Percentiles rank a stretch among this genome's conserved stretches.
Evolutionary conservation across 768 basidiomycete genomes (phyloP).

Genomic region (Calocybe gangraenosa): DNA sequence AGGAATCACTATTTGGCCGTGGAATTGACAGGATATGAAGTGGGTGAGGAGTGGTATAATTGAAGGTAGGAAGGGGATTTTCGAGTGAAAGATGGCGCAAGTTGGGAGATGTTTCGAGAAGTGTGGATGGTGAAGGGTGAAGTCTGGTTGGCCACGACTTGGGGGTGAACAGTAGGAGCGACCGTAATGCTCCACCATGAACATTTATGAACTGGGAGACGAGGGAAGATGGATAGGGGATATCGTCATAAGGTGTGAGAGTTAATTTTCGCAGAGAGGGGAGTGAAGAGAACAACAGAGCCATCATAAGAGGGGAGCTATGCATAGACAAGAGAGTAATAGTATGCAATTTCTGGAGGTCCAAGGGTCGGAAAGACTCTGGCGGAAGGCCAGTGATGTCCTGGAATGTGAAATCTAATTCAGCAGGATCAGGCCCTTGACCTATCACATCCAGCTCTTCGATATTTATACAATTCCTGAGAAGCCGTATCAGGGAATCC

Average conservation of each 20-base stretch:
- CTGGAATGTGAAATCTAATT: slow-evolving; percentile 33
- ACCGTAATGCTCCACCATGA: slow-evolving; percentile 56
- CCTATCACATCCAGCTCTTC: slow-evolving; percentile 64
- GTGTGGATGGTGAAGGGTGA: slow-evolving; percentile 46
- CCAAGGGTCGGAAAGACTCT: slow-evolving; percentile 38
- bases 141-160: slow-evolving; percentile 64
- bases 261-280: slow-evolving; percentile 61
- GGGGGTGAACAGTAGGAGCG: slow-evolving; percentile 64
- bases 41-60: slow-evolving; percentile 29
- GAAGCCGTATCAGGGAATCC: slow-evolving; percentile 55
- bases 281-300: slow-evolving; percentile 55
- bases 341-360: slow-evolving; percentile 54
- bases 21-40: slow-evolving; percentile 72
- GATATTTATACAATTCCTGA: slow-evolving; percentile 52
- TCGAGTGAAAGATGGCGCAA: slow-evolving; percentile 73
- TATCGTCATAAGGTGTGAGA: slow-evolving; percentile 71
- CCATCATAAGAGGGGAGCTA: slow-evolving; percentile 56
- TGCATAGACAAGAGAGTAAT: slow-evolving; percentile 65
- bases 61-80: slow-evolving; percentile 54
- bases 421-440: slow-evolving; percentile 49
- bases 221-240: slow-evolving; percentile 54
- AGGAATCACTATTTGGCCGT: slow-evolving; percentile 60
- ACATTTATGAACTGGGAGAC: slow-evolving; percentile 52
- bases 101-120: slow-evolving; percentile 48
- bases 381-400: slow-evolving; percentile 23